Percentiles rank a stretch among this genome's conserved stretches.
These are phyloP conservation scores for Pisolithus sp. DNA, from an alignment of 768 basidiomycete species.

Conservation along the genomic window DNA sequence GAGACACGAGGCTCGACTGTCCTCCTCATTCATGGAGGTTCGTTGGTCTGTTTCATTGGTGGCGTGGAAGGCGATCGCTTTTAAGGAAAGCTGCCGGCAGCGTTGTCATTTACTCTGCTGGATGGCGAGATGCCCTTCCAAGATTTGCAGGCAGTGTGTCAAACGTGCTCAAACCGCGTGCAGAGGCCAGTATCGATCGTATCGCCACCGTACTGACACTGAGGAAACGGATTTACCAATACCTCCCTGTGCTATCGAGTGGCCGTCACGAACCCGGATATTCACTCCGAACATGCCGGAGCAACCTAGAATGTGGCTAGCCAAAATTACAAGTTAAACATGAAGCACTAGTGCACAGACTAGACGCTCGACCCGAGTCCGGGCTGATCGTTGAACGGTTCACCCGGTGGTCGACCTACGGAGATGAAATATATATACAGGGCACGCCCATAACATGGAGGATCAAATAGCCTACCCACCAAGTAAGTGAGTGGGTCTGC, in stretches of 20 bases:
- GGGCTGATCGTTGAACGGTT: too few species aligned
- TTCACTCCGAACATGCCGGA: neutral
- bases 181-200: neutral
- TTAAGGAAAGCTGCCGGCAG: neutral
- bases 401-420: neutral
- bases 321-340: neutral
- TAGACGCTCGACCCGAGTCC: neutral
- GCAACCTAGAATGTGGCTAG: neutral
- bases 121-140: neutral
- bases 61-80: neutral
- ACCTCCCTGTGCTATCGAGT: neutral
- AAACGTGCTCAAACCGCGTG: conserved; percentile 2
- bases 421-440: neutral
- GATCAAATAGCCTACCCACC: neutral
- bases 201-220: neutral
- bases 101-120: neutral
- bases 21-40: neutral
- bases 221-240: neutral
- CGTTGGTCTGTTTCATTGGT: neutral
- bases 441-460: neutral
- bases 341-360: neutral
- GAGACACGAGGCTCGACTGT: conserved; percentile 10
- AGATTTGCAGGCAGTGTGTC: conserved; percentile 1
- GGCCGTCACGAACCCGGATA: neutral
- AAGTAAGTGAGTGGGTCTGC: conserved; percentile 4